A percentile compares a stretch with the other conserved stretches of the same genome.
Conservation (phyloP, 2,329 filamentous ascomycete genomes). For the Penicillium brasilianum region DNA sequence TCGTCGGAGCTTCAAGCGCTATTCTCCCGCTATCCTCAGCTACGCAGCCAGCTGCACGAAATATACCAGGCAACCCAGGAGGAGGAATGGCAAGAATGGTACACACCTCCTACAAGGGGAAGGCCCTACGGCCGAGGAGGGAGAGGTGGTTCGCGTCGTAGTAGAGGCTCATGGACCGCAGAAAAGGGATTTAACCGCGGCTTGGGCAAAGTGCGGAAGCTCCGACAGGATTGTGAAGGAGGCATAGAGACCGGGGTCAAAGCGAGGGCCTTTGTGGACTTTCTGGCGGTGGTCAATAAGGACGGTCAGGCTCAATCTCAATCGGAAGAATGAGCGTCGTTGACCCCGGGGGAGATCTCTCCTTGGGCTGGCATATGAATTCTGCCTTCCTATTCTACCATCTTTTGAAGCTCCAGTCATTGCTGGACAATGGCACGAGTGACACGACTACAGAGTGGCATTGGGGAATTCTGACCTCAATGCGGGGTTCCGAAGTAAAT, state of each 20-base stretch:
- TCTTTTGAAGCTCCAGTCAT: conserved; percentile 2
- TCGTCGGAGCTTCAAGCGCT: conserved; percentile 45
- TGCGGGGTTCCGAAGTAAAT: background rate
- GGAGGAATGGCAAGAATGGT: conserved; percentile 47
- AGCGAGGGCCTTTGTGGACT: conserved; percentile 46
- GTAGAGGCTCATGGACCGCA: conserved; percentile 46
- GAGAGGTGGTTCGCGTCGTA: conserved; percentile 32
- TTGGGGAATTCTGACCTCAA: background rate
- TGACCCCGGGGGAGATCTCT: background rate
- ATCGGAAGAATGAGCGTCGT: conserved; percentile 2
- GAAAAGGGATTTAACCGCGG: conserved; percentile 52
- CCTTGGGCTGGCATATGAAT: background rate
- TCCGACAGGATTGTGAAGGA: conserved; percentile 44
- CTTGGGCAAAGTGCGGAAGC: conserved; percentile 45
- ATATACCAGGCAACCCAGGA: conserved; percentile 50
- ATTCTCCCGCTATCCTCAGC: conserved; percentile 44
- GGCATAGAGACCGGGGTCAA: conserved; percentile 37
- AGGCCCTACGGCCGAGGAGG: conserved; percentile 37
- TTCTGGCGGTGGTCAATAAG: conserved; percentile 40
- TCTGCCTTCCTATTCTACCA: background rate
- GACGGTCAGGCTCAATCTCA: conserved; percentile 12
- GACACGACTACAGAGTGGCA: conserved; percentile 10
- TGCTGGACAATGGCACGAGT: conserved; percentile 18
- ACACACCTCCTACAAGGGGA: conserved; percentile 28
- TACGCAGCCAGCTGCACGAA: conserved; percentile 47